Base-by-base conservation (phyloP, 306 rosid species). In the Begonia loranthoides region DNA sequence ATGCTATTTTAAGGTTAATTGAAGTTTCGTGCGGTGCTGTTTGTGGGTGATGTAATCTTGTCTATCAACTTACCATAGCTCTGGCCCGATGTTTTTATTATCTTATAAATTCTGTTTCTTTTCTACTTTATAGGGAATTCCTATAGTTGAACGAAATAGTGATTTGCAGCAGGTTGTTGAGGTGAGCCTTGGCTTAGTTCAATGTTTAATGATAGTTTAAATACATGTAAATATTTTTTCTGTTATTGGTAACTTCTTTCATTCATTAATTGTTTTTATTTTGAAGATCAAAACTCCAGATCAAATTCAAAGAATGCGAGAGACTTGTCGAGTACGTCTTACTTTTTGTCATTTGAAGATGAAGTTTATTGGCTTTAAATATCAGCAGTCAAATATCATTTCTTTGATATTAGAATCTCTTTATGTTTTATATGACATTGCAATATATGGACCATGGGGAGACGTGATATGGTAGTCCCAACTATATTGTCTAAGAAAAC, bases 301-400 rank as follows among this genome's bases (percentile, higher is more conserved):
- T 51, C 87, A 63, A 73, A 85, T 90, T 45, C 71, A 73, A 75
- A 73, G 73, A 69, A 85, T 90, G 99, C 83, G 82, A 71, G 94
- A 82, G 76, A 60, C 85, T 16, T 83, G 92, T 62, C 71, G 66
- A 45, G 97, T 85, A 58, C 72, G 92, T 65, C 33, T 17, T 50
- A 9, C 13, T 49, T 49, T 41, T 17, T 49, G 38, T 24, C 15
- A 33, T 38, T 49, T 15, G 19, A 48, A 24, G 34, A 17, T 53
- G 13, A 36, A 58, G 46, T 47, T 48, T 14, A 48, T 36, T 58
- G 13, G 15, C 45, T 58, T 47, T 22, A 28, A 24, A 22, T 36
- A 58, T 48, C 2, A 17, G 15, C 17, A 28, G 47, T 19, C 22
- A 19, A 1, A 19, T 19, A 19, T 19, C 36, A 22, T 45, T 56